Percentiles rank a stretch among this genome's conserved stretches.
These are phyloP conservation scores for Hansfordia pulvinata DNA, from an alignment of 2,329 filamentous ascomycete species.

Conservation along the genomic window DNA sequence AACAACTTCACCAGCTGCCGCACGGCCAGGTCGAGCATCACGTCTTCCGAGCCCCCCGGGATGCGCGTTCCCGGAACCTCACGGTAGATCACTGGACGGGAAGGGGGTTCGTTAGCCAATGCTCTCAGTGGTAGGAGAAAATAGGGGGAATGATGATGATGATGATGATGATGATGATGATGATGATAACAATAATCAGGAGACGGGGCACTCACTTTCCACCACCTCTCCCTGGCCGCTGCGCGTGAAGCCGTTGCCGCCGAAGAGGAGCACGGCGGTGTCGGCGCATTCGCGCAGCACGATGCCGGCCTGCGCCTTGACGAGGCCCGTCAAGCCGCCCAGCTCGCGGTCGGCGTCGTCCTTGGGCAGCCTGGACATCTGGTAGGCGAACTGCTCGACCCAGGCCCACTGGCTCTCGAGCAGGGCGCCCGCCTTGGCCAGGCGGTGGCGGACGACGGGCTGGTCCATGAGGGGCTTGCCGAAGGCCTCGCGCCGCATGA, in stretches of 20 bases:
- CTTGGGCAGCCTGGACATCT: slow-evolving; percentile 47
- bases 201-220: slow-evolving; percentile 40
- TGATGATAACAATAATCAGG: background rate
- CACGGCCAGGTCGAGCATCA: slow-evolving; percentile 56
- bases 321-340: slow-evolving; percentile 58
- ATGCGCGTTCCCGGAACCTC: slow-evolving; percentile 48
- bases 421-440: slow-evolving; percentile 55
- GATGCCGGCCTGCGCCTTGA: slow-evolving; percentile 60
- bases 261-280: slow-evolving; percentile 56
- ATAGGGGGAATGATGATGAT: background rate
- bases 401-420: slow-evolving; percentile 60
- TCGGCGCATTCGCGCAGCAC: slow-evolving; percentile 60
- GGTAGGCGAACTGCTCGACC: slow-evolving; percentile 58
- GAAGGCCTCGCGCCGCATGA: slow-evolving; percentile 23
- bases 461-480: slow-evolving; percentile 51
- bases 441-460: slow-evolving; percentile 58
- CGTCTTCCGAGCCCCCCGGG: slow-evolving; percentile 59
- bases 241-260: slow-evolving; percentile 59
- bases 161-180: background rate
- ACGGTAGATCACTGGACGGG: slow-evolving; percentile 38
- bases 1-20: slow-evolving; percentile 60
- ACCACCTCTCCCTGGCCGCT: slow-evolving; percentile 57
- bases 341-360: slow-evolving; percentile 48
- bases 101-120: no score
- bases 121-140: no score